These are phyloP conservation scores for Wickerhamiella sergipiensis DNA, from an alignment of 805 yeast species.

Conservation along the genomic window DNA sequence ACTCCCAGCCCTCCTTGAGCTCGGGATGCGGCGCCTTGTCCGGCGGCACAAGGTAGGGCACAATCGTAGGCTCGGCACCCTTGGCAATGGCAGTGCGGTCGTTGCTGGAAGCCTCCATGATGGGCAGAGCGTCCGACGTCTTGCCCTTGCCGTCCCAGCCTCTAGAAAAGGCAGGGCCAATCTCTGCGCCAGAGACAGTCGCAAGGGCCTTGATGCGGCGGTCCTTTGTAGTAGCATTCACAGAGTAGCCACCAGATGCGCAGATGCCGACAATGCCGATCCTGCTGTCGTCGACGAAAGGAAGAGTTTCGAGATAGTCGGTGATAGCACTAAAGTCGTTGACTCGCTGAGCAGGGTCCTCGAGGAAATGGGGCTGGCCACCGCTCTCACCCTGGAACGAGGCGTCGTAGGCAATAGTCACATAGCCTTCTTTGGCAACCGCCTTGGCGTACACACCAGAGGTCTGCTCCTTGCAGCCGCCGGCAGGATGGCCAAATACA, in stretches of 20 bases:
- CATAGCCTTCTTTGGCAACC: constrained; percentile 5
- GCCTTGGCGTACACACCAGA: constrained; percentile 7
- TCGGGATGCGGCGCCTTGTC: constrained; percentile 2
- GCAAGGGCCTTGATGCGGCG: constrained; percentile 8
- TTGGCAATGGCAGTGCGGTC: background rate
- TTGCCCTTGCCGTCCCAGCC: constrained; percentile 2
- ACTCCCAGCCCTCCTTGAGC: constrained; percentile 9
- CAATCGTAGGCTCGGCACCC: background rate
- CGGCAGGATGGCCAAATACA: constrained; percentile 7
- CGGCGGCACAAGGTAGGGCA: background rate
- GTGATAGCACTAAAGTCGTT: constrained; percentile 8
- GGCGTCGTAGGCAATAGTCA: constrained; percentile 10
- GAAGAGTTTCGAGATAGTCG: constrained; percentile 4
- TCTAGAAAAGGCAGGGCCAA: constrained; percentile 5
- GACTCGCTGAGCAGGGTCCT: constrained; percentile 8
- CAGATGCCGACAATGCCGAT: constrained; percentile 11
- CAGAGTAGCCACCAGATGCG: constrained; percentile 10
- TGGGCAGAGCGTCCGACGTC: background rate
- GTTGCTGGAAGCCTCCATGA: background rate
- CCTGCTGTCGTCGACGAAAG: constrained; percentile 3
- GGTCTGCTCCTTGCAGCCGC: constrained; percentile 11
- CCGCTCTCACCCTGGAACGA: constrained; percentile 10
- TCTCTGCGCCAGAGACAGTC: constrained; percentile 5
- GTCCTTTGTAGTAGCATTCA: constrained; percentile 8
- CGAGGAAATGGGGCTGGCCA: constrained; percentile 10